Conservation (phyloP, 2,329 filamentous ascomycete species). For the Dothideomycetidae sp. region DNA sequence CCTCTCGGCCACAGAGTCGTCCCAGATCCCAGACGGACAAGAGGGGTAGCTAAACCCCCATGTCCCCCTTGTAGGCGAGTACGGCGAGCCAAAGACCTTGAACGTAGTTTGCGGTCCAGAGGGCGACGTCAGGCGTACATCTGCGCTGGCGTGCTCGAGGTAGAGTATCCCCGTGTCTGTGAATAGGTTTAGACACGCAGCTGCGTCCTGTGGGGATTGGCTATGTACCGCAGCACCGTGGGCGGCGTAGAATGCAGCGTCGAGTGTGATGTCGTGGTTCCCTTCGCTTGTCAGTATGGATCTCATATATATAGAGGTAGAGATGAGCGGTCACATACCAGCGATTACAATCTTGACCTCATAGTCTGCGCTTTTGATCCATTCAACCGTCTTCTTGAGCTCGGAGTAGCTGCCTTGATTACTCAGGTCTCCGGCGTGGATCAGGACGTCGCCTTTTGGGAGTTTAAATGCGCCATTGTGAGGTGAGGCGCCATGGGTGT, state of each 20-base stretch:
- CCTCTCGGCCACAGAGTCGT: constrained; percentile 17
- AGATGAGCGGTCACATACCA: constrained; percentile 30
- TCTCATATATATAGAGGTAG: background rate
- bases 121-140: constrained; percentile 40
- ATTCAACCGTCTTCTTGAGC: constrained; percentile 47
- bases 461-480: constrained; percentile 42
- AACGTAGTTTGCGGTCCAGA: constrained; percentile 46
- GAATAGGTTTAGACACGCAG: constrained; percentile 40
- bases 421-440: constrained; percentile 64
- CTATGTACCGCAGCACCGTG: constrained; percentile 44
- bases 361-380: constrained; percentile 54
- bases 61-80: constrained; percentile 31
- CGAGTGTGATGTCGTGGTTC: constrained; percentile 63
- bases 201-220: constrained; percentile 38
- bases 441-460: constrained; percentile 57
- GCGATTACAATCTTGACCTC: constrained; percentile 58
- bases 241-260: constrained; percentile 39
- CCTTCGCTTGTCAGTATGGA: constrained; percentile 30
- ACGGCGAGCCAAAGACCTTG: constrained; percentile 58
- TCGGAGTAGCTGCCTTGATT: constrained; percentile 50
- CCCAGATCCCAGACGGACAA: background rate
- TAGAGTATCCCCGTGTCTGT: constrained; percentile 45
- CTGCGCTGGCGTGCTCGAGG: constrained; percentile 43
- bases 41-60: constrained; percentile 19
- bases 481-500: constrained; percentile 55